A percentile compares a stretch with the other conserved stretches of the same genome.
These are phyloP conservation scores for Mychonastes homosphaera DNA, from an alignment of 139 green algal species.

Conservation along the genomic window DNA sequence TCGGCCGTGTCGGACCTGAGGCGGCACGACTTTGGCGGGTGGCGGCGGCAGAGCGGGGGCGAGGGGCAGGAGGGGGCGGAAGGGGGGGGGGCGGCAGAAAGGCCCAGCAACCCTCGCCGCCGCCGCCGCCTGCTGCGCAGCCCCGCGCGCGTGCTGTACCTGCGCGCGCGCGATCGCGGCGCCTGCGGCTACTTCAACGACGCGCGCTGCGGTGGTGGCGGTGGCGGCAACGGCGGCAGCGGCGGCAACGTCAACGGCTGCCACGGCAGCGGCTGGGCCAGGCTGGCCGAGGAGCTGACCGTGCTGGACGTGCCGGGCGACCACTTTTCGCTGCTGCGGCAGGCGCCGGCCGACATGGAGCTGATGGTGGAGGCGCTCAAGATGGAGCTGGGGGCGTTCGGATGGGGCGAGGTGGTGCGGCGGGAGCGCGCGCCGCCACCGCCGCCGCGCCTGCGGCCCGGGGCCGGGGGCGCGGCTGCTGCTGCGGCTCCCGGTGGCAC, in stretches of 20 bases:
- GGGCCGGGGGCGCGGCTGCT: background rate
- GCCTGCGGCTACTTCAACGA: constrained; percentile 82
- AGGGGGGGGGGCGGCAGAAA: background rate
- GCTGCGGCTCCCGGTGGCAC: background rate
- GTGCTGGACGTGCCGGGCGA: constrained; percentile 52
- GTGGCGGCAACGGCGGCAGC: background rate
- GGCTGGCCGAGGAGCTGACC: constrained; percentile 52
- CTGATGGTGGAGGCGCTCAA: constrained; percentile 25
- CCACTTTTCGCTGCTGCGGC: constrained; percentile 78
- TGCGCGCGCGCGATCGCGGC: constrained; percentile 44
- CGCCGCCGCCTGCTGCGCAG: background rate
- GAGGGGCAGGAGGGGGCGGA: background rate
- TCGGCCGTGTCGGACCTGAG: constrained; percentile 59
- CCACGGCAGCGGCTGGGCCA: constrained; percentile 65
- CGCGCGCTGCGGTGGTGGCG: constrained; percentile 8
- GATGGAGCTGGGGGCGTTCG: constrained; percentile 30
- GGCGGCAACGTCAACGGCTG: background rate
- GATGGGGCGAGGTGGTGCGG: constrained; percentile 35
- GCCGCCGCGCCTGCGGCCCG: background rate
- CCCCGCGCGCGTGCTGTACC: constrained; percentile 55
- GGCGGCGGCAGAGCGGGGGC: constrained; percentile 9
- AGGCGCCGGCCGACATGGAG: constrained; percentile 26
- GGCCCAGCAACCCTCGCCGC: background rate
- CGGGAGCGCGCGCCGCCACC: constrained; percentile 9
- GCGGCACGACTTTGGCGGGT: constrained; percentile 43